A percentile compares a stretch with the other conserved stretches of the same genome.
Evolutionary conservation across 371 early-diverging fungal genomes (phyloP).

Genomic region (Basidiobolus meristosporus): DNA sequence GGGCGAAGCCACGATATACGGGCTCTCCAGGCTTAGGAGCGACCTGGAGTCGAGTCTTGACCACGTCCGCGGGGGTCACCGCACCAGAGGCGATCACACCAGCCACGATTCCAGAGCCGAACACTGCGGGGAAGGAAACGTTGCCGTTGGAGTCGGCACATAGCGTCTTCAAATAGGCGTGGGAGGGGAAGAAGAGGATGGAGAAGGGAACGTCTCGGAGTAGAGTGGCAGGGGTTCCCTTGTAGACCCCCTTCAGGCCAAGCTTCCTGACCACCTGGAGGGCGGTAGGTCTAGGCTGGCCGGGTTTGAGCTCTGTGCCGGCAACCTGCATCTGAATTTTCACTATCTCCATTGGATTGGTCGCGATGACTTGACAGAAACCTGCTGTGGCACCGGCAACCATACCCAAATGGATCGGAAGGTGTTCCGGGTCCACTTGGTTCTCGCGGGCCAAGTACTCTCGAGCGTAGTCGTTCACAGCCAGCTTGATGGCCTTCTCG

Average conservation of each 20-base stretch:
- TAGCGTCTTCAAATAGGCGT: slow-evolving; percentile 70
- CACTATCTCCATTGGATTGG: slow-evolving; percentile 91
- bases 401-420: too few species aligned
- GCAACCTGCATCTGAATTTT: slow-evolving; percentile 92
- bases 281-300: slow-evolving; percentile 50
- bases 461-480: slow-evolving; percentile 87
- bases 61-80: slow-evolving; percentile 95
- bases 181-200: slow-evolving; percentile 89
- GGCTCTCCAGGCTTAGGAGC: slow-evolving; percentile 80
- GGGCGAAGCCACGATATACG: slow-evolving; percentile 64
- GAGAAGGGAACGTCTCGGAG: slow-evolving; percentile 94
- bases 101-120: slow-evolving; percentile 81
- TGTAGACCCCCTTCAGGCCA: slow-evolving; percentile 87
- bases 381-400: slow-evolving; percentile 81
- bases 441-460: slow-evolving; percentile 48
- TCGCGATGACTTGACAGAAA: slow-evolving; percentile 60
- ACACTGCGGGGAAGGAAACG: slow-evolving; percentile 52
- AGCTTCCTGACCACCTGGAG: slow-evolving; percentile 77
- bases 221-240: slow-evolving; percentile 84
- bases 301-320: slow-evolving; percentile 46
- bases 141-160: slow-evolving; percentile 67
- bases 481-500: slow-evolving; percentile 96
- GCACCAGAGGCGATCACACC: slow-evolving; percentile 96
- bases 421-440: slow-evolving; percentile 37
- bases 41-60: slow-evolving; percentile 95